Conservation (phyloP, 495 filamentous ascomycete species). For the Talaromyces wortmannii region DNA sequence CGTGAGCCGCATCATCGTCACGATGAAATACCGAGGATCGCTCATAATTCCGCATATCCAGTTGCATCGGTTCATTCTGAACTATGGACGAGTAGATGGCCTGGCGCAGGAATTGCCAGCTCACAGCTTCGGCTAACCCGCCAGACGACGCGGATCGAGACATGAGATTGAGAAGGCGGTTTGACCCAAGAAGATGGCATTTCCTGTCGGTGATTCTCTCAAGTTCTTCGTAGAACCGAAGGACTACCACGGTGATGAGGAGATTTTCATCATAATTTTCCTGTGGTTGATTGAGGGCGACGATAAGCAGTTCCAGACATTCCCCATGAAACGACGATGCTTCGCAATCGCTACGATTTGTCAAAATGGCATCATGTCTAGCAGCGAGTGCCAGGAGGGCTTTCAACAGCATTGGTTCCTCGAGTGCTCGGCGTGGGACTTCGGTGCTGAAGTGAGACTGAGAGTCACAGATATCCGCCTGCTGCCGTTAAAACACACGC, state of each 20-base stretch:
- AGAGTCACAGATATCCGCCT: slow-evolving; percentile 31
- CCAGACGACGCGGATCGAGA: slow-evolving; percentile 27
- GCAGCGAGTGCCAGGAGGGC: slow-evolving; percentile 26
- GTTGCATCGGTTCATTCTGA: slow-evolving; percentile 25
- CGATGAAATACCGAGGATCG: slow-evolving; percentile 26
- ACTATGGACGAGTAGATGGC: slow-evolving; percentile 34
- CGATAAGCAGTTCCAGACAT: slow-evolving; percentile 27
- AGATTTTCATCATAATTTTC: slow-evolving; percentile 23
- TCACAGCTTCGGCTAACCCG: slow-evolving; percentile 31
- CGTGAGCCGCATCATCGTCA: slow-evolving; percentile 24
- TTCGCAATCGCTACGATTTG: slow-evolving; percentile 23
- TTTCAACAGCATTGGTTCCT: slow-evolving; percentile 27
- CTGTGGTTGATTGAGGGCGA: slow-evolving; percentile 20
- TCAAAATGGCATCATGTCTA: slow-evolving; percentile 27
- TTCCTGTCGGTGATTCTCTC: slow-evolving; percentile 24
- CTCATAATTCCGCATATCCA: slow-evolving; percentile 28
- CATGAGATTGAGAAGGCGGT: slow-evolving; percentile 28
- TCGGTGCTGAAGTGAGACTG: slow-evolving; percentile 28
- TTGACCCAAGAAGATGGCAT: slow-evolving; percentile 30
- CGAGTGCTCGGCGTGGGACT: slow-evolving; percentile 24
- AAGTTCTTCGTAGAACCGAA: slow-evolving; percentile 31
- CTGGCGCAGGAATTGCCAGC: slow-evolving; percentile 34
- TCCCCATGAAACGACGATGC: slow-evolving; percentile 30
- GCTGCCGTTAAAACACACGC: not conserved
- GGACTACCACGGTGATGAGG: slow-evolving; percentile 27